Conservation (phyloP, 78 protist genomes). For the Dictyostelium purpureum region DNA sequence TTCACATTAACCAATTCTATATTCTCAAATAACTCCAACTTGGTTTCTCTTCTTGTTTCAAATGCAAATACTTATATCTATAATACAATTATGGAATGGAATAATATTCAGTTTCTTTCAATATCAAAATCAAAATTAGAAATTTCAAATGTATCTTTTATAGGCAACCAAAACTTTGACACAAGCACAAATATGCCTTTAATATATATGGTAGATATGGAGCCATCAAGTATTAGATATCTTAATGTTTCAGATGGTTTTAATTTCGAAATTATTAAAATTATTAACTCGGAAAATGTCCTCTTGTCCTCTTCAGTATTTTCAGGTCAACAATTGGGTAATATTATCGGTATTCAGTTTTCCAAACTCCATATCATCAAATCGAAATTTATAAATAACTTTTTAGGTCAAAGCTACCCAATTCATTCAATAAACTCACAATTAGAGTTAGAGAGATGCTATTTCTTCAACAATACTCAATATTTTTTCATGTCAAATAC, state of each 20-base stretch:
- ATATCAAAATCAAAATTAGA: neutral
- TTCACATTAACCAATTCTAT: neutral
- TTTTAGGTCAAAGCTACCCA: slow-evolving; percentile 25
- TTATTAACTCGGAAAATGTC: neutral
- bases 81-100: neutral
- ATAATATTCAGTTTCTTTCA: neutral
- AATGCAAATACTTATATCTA: neutral
- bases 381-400: neutral
- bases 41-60: neutral
- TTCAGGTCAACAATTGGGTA: neutral
- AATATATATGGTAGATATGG: neutral
- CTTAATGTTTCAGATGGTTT: neutral
- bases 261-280: neutral
- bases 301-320: neutral
- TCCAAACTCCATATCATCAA: neutral
- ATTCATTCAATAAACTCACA: neutral
- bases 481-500: neutral
- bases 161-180: neutral
- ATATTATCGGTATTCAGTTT: neutral
- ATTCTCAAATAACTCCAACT: neutral
- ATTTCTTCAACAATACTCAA: neutral
- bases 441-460: neutral
- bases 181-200: neutral
- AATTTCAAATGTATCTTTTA: neutral
- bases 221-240: neutral